A percentile compares a stretch with the other conserved stretches of the same genome.
These are phyloP conservation scores for Fagopyrum tataricum DNA, from an alignment of 148 eudicot species.

Conservation along the genomic window DNA sequence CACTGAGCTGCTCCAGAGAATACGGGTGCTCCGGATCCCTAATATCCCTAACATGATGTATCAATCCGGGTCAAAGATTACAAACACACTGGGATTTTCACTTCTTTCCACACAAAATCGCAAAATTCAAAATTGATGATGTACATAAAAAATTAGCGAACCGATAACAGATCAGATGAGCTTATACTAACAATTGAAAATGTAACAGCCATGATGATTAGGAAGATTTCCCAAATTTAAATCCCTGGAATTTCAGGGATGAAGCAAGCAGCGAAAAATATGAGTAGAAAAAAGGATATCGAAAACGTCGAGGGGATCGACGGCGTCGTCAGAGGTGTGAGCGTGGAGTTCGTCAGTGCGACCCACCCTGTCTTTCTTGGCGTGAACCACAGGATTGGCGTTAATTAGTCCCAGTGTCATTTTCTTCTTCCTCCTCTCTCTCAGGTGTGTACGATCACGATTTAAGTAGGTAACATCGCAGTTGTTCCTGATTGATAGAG, in stretches of 20 bases:
- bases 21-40: constrained; percentile 95
- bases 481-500: not conserved
- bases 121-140: not conserved
- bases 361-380: constrained; percentile 58
- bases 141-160: not conserved
- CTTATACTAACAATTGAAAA: not conserved
- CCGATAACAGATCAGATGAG: not conserved
- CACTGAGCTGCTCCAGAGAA: constrained; percentile 87
- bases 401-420: constrained; percentile 84
- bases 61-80: constrained; percentile 48
- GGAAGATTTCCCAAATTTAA: not conserved
- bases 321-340: constrained; percentile 34
- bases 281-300: constrained; percentile 56
- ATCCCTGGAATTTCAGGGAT: not conserved
- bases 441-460: not conserved
- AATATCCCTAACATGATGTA: constrained; percentile 72
- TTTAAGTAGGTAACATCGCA: not conserved
- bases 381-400: constrained; percentile 87
- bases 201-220: not conserved
- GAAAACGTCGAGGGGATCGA: constrained; percentile 89
- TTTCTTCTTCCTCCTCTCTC: not conserved
- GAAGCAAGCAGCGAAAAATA: not conserved
- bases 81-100: not conserved
- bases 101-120: constrained; percentile 4
- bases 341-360: constrained; percentile 38